Evolutionary conservation across 768 basidiomycete species (phyloP), one percentile per base, ranked within the genome.

Genomic region (Lactarius pseudohatsudake): DNA sequence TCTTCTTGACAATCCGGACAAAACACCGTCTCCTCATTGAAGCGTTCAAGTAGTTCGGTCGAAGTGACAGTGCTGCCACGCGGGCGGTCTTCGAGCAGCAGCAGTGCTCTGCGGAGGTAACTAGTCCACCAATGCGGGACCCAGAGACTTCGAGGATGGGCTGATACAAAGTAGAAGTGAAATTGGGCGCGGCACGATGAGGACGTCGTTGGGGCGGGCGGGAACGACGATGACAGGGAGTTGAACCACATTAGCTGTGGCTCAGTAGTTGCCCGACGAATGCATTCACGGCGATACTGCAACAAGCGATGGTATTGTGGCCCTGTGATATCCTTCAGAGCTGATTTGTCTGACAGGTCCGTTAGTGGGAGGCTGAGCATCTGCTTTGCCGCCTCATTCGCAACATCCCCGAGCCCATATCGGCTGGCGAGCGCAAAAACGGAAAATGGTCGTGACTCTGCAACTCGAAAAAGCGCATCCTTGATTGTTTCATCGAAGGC

Each of bases 121-220:
- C 30, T 5, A 11, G 64, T 68, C 67, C 67, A 68, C 67, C 67
- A 68, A 58, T 66, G 59, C 28, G 67, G 67, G 20, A 68, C 67
- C 67, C 67, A 68, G 36, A 68, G 64, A 40, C 43, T 68, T 61
- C 59, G 64, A 26, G 67, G 67, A 6, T 59, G 60, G 9, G 56
- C 56, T 53, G 67, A 65, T 38, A 65, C 45, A 34, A 65, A 68
- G 41, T 57, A 68, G 30, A 68, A 68, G 59, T 68, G 64, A 22
- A 66, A 66, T 54, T 68, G 67, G 15, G 64, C 34, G 6, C 67
- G 67, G 22, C 67, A 68, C 36, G 64, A 68, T 22, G 20, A 6
- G 2, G 67, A 30, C 4, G 67, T 68, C 15, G 20, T 61, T 11
- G 67, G 67, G 6, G 64, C n/a, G n/a, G 64, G 32, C 1, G 64